Base-by-base conservation (phyloP, 1,284 basidiomycete genomes). In the Malassezia slooffiae region DNA sequence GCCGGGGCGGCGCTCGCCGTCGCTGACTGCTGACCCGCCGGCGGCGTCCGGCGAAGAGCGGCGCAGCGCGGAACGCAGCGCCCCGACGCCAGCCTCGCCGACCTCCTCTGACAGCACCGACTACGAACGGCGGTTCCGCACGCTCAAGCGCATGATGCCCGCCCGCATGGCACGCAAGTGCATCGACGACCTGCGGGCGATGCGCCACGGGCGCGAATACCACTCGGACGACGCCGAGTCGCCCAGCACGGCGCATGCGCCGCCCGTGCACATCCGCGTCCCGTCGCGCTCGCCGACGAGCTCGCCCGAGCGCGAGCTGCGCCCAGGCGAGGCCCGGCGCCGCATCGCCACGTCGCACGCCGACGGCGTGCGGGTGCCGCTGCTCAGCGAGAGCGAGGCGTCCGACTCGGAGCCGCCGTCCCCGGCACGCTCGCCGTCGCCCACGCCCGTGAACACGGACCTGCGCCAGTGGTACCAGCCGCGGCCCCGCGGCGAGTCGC, bases 141-240 rank as follows among this genome's bases (percentile, higher is more conserved):
- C 57, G 20, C 51, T 67, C 10, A 60, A 58, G 23, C 55, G 55
- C 31, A 64, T 67, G 60, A 68, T 68, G 63, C 66, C 66, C 0
- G 53, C 55, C 3, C 53, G 52, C 24, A 57, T 58, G 56, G 66
- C 66, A 13, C 54, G 57, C 23, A 53, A 54, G 35, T 57, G 62
- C 45, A 67, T 68, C 21, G 57, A 58, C 11, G 66, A 68, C 34
- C 40, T 67, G 5, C 54, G 55, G 13, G 57, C 57, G 3, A 68
- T 68, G 66, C 52, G 60, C 4, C 57, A 59, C 23, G 62, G 60
- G n/a, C 55, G 60, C n/a, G 52, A 52, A 1, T 59, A 62, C 36
- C 57, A 61, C 32, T 57, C 59, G 1, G 54, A 60, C 15, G 58
- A 55, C 24, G 20, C 48, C 31, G 56, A 50, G 13, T 29, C 37